Evolutionary conservation across 805 yeast species (phyloP).

Genomic region (Kazachstania kunashirensis): DNA sequence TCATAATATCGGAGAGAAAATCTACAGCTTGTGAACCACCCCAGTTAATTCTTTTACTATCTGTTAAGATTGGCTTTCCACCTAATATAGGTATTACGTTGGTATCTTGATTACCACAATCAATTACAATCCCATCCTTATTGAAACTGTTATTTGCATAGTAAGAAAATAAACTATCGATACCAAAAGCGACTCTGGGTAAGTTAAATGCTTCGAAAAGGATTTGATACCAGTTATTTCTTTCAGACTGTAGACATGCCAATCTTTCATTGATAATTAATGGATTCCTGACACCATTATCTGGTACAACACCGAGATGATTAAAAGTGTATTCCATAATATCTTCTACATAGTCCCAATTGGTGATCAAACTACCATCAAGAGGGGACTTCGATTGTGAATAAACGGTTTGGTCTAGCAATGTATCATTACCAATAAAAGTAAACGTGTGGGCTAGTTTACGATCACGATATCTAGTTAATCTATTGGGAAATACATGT

Average conservation of each 20-base stretch:
- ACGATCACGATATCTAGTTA: constrained; percentile 73
- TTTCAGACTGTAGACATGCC: constrained; percentile 59
- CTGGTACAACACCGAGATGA: constrained; percentile 57
- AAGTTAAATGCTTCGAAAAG: constrained; percentile 75
- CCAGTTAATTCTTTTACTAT: constrained; percentile 78
- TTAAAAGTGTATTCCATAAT: constrained; percentile 76
- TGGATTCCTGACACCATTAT: constrained; percentile 61
- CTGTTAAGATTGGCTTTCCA: constrained; percentile 56
- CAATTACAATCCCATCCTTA: constrained; percentile 62
- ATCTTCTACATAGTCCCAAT: constrained; percentile 85
- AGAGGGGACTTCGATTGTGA: constrained; percentile 68
- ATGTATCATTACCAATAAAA: constrained; percentile 74
- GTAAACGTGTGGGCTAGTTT: constrained; percentile 52
- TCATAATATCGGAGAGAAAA: constrained; percentile 52
- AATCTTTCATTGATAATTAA: constrained; percentile 70
- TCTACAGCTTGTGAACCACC: constrained; percentile 73
- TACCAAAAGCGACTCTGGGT: constrained; percentile 69
- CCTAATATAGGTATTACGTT: constrained; percentile 70
- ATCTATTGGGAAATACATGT: constrained; percentile 56
- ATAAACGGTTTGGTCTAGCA: constrained; percentile 57
- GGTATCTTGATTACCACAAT: constrained; percentile 75
- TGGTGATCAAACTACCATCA: constrained; percentile 78
- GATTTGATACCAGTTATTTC: constrained; percentile 68
- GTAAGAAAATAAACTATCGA: constrained; percentile 74
- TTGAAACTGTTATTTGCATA: constrained; percentile 45